phyloP scores from a whole-genome alignment of 768 basidiomycete species.

The Agaricus blazei region DNA sequence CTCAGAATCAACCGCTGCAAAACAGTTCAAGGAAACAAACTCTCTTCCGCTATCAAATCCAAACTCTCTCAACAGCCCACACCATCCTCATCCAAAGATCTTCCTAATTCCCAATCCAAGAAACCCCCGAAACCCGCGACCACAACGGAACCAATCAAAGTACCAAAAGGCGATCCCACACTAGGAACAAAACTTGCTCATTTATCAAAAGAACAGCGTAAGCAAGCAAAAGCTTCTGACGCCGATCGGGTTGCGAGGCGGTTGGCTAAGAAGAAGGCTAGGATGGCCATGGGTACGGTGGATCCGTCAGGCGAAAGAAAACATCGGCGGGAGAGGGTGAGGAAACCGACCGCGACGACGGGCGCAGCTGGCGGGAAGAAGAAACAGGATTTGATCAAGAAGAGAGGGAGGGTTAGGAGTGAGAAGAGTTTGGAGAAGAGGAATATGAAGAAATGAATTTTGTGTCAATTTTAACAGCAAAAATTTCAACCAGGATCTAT shows the following conservation, averaged over 20 bases:
- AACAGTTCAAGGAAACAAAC: constrained; percentile 41
- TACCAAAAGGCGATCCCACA: constrained; percentile 77
- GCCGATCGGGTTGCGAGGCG: constrained; percentile 78
- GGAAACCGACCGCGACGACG: constrained; percentile 23
- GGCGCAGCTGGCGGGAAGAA: constrained; percentile 24
- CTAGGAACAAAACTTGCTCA: constrained; percentile 76
- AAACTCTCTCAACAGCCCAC: constrained; percentile 10
- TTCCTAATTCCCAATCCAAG: background rate
- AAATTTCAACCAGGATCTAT: too few relatives aligned
- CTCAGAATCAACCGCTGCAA: constrained; percentile 91
- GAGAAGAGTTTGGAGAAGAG: constrained; percentile 46
- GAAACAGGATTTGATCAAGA: constrained; percentile 56
- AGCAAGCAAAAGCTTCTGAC: constrained; percentile 74
- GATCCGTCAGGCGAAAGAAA: constrained; percentile 16
- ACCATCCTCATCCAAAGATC: constrained; percentile 7
- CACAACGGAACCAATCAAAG: constrained; percentile 19
- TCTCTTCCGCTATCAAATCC: constrained; percentile 17
- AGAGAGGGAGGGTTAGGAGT: constrained; percentile 48
- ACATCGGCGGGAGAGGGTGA: constrained; percentile 40
- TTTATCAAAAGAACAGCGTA: constrained; percentile 82
- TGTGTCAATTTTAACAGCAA: too few relatives aligned
- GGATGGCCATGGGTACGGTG: constrained; percentile 39
- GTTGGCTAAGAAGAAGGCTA: constrained; percentile 85
- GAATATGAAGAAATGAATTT: constrained; percentile 53
- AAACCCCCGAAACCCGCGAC: constrained; percentile 14